Evolutionary conservation across 345 rosid species (phyloP).

Genomic region (Odontarrhena argentea): DNA sequence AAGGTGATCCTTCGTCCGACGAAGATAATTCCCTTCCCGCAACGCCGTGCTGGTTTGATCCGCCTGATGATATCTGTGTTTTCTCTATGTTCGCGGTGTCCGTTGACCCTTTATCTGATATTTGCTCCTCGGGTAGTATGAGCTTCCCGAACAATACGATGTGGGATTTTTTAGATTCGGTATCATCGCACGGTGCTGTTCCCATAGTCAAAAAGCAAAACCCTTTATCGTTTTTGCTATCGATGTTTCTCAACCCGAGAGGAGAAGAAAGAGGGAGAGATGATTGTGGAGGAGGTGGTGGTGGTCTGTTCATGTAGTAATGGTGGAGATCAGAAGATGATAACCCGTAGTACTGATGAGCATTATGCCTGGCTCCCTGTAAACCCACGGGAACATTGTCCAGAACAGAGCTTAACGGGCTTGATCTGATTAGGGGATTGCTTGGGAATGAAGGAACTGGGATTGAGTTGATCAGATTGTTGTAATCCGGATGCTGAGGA

Average conservation of each 20-base stretch:
- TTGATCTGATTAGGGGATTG: slow-evolving; percentile 60
- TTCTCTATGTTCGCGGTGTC: slow-evolving; percentile 60
- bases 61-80: slow-evolving; percentile 56
- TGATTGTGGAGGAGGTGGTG: slow-evolving; percentile 49
- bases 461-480: slow-evolving; percentile 50
- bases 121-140: slow-evolving; percentile 65
- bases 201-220: slow-evolving; percentile 76
- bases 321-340: slow-evolving; percentile 70
- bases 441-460: slow-evolving; percentile 65
- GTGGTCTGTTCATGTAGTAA: slow-evolving; percentile 56
- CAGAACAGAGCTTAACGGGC: slow-evolving; percentile 64
- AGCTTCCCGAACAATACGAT: slow-evolving; percentile 83
- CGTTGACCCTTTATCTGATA: slow-evolving; percentile 62
- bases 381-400: slow-evolving; percentile 91
- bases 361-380: slow-evolving; percentile 99
- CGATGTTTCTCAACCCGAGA: slow-evolving; percentile 41
- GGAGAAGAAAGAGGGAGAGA: slow-evolving; percentile 47
- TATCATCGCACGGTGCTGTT: slow-evolving; percentile 42
- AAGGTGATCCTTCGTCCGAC: slow-evolving; percentile 67
- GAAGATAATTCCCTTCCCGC: slow-evolving; percentile 50
- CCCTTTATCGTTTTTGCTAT: slow-evolving; percentile 43
- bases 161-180: slow-evolving; percentile 61
- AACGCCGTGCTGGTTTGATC: slow-evolving; percentile 50
- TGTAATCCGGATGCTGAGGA: slow-evolving; percentile 63
- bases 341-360: slow-evolving; percentile 70